Conservation (phyloP, 2,329 filamentous ascomycete genomes). For the Fusarium tanahbumbuense region DNA sequence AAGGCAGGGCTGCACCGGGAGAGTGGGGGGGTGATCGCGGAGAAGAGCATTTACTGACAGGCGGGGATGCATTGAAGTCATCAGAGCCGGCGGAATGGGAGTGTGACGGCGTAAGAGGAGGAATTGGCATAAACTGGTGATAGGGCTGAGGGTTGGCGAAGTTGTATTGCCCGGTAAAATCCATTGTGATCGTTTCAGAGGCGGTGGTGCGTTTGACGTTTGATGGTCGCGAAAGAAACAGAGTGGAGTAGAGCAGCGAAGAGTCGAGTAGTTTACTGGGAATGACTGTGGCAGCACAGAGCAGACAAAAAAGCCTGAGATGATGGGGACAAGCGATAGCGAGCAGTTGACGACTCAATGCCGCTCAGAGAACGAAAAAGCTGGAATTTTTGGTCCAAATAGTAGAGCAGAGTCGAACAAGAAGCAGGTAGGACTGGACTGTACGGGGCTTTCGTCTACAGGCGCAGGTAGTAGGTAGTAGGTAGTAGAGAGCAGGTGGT, state of each 20-base stretch:
- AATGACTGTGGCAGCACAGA: conserved; percentile 9
- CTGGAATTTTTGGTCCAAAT: conserved; percentile 12
- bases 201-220: neutral
- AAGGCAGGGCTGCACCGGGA: conserved; percentile 46
- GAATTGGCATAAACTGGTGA: conserved; percentile 65
- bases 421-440: conserved; percentile 5
- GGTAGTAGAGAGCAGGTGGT: neutral
- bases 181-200: conserved; percentile 55
- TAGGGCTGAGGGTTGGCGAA: conserved; percentile 63
- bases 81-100: conserved; percentile 66
- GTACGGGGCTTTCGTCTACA: conserved; percentile 19
- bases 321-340: neutral
- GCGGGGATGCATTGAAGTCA: conserved; percentile 66
- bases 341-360: conserved; percentile 14
- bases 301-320: conserved; percentile 6
- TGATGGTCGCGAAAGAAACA: conserved; percentile 7
- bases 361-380: neutral
- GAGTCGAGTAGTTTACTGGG: conserved; percentile 20
- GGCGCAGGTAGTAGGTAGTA: neutral
- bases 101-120: conserved; percentile 66
- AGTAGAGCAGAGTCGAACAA: neutral
- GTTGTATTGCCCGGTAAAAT: conserved; percentile 62
- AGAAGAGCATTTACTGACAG: conserved; percentile 58
- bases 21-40: conserved; percentile 44
- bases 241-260: conserved; percentile 24